These are phyloP conservation scores for Ceratocystis cacaofunesta DNA, from an alignment of 2,329 filamentous ascomycete species.

Conservation along the genomic window DNA sequence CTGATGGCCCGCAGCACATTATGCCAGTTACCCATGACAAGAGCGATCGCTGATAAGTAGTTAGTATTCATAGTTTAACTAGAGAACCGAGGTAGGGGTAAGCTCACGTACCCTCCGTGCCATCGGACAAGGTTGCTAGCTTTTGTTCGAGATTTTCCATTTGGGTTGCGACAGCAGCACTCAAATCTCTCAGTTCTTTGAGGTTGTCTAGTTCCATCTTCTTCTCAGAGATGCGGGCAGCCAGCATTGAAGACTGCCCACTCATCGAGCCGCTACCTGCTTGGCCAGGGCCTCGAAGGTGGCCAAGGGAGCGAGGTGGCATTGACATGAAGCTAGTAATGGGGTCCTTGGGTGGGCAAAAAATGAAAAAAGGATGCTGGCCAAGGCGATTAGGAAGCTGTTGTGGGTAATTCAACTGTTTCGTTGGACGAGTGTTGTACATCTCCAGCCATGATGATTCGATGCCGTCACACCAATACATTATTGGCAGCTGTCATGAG, in stretches of 20 bases:
- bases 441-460: neutral
- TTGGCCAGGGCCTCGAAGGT: conserved; percentile 48
- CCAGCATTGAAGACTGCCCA: conserved; percentile 53
- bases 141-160: conserved; percentile 74
- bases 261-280: conserved; percentile 30
- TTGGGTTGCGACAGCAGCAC: conserved; percentile 60
- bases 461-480: neutral
- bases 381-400: neutral
- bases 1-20: conserved; percentile 72
- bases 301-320: conserved; percentile 25
- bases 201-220: conserved; percentile 68
- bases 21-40: conserved; percentile 78
- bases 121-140: conserved; percentile 60
- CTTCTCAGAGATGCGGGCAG: conserved; percentile 71
- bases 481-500: neutral
- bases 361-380: neutral
- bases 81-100: neutral
- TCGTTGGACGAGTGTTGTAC: no score
- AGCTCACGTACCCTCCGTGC: conserved; percentile 52
- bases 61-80: neutral
- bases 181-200: conserved; percentile 63
- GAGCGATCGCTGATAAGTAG: conserved; percentile 49
- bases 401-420: no score
- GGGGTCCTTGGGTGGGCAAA: no score
- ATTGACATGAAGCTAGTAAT: neutral